Percentiles rank a stretch among this genome's conserved stretches.
Evolutionary conservation across 1,284 basidiomycete species (phyloP).

Genomic region (Tilletia horrida): DNA sequence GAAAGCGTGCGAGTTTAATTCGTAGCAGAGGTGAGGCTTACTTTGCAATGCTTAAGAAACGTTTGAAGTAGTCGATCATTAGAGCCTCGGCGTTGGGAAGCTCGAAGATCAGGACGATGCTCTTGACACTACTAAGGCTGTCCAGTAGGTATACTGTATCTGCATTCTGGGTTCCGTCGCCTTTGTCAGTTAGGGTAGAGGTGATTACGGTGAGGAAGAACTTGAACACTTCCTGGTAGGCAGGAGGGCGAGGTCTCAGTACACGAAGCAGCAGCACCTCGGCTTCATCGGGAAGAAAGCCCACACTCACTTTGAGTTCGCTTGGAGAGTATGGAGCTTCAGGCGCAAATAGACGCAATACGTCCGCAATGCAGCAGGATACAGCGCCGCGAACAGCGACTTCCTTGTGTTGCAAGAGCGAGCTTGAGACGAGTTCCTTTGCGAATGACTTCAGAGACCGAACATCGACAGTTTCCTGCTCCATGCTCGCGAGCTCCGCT

Average conservation of each 20-base stretch:
- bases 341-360: slow-evolving; percentile 88
- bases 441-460: slow-evolving; percentile 68
- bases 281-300: background rate
- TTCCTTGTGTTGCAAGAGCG: slow-evolving; percentile 87
- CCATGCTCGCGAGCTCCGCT: slow-evolving; percentile 73
- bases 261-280: background rate
- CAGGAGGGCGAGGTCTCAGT: slow-evolving; percentile 15
- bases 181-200: slow-evolving; percentile 18
- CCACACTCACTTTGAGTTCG: slow-evolving; percentile 64
- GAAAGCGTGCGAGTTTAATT: background rate
- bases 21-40: slow-evolving; percentile 33
- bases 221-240: slow-evolving; percentile 39
- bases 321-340: slow-evolving; percentile 88
- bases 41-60: slow-evolving; percentile 75
- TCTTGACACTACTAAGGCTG: slow-evolving; percentile 87
- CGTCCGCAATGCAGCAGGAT: slow-evolving; percentile 89
- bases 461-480: slow-evolving; percentile 80
- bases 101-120: slow-evolving; percentile 87
- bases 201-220: slow-evolving; percentile 63
- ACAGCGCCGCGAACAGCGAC: slow-evolving; percentile 87
- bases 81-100: slow-evolving; percentile 81
- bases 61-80: slow-evolving; percentile 75
- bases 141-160: slow-evolving; percentile 73
- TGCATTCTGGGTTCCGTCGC: slow-evolving; percentile 30
- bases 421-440: slow-evolving; percentile 74